phyloP scores from a whole-genome alignment of 2,329 filamentous ascomycete species.

The Ambrosiella beaveri region DNA sequence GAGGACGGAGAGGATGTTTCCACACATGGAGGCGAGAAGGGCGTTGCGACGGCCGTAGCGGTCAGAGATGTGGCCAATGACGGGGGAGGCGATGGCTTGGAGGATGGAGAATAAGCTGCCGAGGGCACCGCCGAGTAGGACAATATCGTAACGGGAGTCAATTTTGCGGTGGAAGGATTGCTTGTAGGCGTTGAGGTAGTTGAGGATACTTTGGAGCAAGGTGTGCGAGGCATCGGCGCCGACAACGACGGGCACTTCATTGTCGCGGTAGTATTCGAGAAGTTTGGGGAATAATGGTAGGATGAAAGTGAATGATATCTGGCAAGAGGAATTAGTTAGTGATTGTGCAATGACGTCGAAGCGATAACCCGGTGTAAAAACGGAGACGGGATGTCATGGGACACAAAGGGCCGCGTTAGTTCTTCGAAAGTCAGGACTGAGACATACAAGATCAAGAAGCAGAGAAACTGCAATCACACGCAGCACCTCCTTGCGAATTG shows the following conservation, averaged over 20 bases:
- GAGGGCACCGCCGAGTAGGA: constrained; percentile 80
- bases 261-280: constrained; percentile 85
- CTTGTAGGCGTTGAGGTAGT: constrained; percentile 85
- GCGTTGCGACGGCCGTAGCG: constrained; percentile 73
- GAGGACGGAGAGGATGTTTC: constrained; percentile 83
- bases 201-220: constrained; percentile 61
- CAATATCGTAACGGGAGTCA: constrained; percentile 91
- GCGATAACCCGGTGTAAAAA: neutral
- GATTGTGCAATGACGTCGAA: neutral
- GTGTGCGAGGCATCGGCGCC: constrained; percentile 35
- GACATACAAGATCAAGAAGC: constrained; percentile 66
- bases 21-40: constrained; percentile 76
- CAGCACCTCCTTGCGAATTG: constrained; percentile 61
- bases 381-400: neutral
- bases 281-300: constrained; percentile 89
- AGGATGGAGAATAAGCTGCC: constrained; percentile 83
- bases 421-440: neutral
- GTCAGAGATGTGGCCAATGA: constrained; percentile 82
- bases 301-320: constrained; percentile 98
- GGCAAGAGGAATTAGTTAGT: constrained; percentile 1
- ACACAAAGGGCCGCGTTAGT: neutral
- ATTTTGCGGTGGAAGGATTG: constrained; percentile 81
- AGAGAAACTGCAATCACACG: constrained; percentile 79
- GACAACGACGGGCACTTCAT: constrained; percentile 41
- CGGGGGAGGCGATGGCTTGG: constrained; percentile 77